A percentile compares a stretch with the other conserved stretches of the same genome.
phyloP scores from a whole-genome alignment of 73 alveolate genomes.

The Diophrys appendiculata region DNA sequence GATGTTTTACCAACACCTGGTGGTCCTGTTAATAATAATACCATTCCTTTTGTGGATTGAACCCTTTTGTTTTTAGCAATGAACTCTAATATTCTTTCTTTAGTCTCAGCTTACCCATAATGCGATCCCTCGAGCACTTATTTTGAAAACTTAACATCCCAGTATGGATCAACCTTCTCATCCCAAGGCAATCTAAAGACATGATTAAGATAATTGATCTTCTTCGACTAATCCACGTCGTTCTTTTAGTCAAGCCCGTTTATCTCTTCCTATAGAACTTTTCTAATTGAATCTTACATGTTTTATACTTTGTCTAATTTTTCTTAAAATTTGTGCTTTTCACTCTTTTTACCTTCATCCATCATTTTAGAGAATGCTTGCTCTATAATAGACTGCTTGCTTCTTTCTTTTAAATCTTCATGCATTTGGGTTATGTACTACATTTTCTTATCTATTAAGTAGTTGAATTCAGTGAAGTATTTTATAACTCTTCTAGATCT shows the following conservation, averaged over 20 bases:
- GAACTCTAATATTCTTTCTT: conserved; percentile 82
- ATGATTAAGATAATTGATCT: conserved; percentile 64
- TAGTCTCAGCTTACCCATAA: conserved; percentile 72
- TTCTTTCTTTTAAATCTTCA: conserved; percentile 63
- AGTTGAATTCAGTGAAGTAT: conserved; percentile 45
- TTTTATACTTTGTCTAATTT: conserved; percentile 37
- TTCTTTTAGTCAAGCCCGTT: conserved; percentile 38
- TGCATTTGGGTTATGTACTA: conserved; percentile 55
- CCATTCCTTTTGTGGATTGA: conserved; percentile 75
- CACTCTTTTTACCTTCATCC: conserved; percentile 42
- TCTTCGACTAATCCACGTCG: conserved; percentile 54
- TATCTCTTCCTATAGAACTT: conserved; percentile 56
- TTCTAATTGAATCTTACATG: conserved; percentile 49
- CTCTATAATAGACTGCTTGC: conserved; percentile 51
- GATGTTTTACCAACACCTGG: conserved; percentile 89
- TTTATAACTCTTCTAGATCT: conserved; percentile 33
- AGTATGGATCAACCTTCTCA: conserved; percentile 65
- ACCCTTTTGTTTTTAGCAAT: conserved; percentile 77
- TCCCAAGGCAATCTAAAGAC: conserved; percentile 85
- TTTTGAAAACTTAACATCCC: conserved; percentile 74
- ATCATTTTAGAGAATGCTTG: conserved; percentile 53
- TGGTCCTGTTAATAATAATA: conserved; percentile 79
- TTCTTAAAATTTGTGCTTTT: conserved; percentile 40
- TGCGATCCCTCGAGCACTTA: conserved; percentile 60
- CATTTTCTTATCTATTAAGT: conserved; percentile 51